phyloP scores from a whole-genome alignment of 495 filamentous ascomycete species.

The Aspergillus heteromorphus region DNA sequence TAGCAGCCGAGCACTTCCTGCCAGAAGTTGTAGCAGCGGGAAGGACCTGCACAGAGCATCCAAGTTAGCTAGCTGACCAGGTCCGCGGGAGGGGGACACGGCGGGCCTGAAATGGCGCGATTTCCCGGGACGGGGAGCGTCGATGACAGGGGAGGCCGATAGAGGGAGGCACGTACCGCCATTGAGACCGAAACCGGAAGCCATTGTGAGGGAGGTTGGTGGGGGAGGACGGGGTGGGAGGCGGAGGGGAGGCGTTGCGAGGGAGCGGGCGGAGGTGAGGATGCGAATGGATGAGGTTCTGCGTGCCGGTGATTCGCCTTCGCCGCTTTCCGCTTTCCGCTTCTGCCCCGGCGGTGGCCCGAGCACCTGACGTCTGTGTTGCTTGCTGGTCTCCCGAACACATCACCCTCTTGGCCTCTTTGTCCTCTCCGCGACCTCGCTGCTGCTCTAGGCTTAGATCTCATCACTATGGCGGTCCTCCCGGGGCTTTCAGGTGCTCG shows the following conservation, averaged over 20 bases:
- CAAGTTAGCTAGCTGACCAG: constrained; percentile 27
- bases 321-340: neutral
- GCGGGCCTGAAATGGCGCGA: neutral
- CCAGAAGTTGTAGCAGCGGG: constrained; percentile 98
- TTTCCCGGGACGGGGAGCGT: constrained; percentile 2
- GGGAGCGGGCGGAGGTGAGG: constrained; percentile 25
- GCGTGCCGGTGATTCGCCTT: constrained; percentile 8
- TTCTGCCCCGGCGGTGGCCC: constrained; percentile 25
- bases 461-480: constrained; percentile 38
- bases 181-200: constrained; percentile 75
- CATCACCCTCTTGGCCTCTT: constrained; percentile 16
- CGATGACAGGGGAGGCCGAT: neutral
- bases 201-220: constrained; percentile 49
- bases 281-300: constrained; percentile 30
- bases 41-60: constrained; percentile 55
- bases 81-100: constrained; percentile 14
- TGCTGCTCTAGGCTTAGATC: too few species aligned
- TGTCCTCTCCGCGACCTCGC: neutral
- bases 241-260: constrained; percentile 20
- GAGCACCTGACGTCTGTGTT: constrained; percentile 26
- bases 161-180: constrained; percentile 55
- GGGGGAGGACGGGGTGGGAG: constrained; percentile 18
- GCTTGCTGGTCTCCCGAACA: constrained; percentile 10
- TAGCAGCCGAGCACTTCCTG: constrained; percentile 89
- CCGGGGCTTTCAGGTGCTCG: constrained; percentile 42